Percentiles rank a stretch among this genome's conserved stretches.
phyloP scores from a whole-genome alignment of 140 eudicot species.

The Oenanthe javanica region DNA sequence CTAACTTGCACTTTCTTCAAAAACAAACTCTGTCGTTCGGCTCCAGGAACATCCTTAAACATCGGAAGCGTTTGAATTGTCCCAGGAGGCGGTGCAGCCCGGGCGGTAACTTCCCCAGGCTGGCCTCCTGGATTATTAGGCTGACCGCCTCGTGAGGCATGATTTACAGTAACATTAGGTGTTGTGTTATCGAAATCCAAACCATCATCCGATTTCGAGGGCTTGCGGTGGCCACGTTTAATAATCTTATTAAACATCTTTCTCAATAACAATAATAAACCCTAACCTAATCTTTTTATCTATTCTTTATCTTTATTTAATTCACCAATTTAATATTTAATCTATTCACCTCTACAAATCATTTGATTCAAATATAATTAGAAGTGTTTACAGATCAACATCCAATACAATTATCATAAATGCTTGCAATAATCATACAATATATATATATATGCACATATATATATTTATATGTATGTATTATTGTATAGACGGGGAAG shows the following conservation, averaged over 20 bases:
- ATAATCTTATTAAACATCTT: slow-evolving; percentile 56
- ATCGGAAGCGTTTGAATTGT: slow-evolving; percentile 40
- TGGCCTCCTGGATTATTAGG: slow-evolving; percentile 11
- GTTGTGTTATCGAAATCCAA: slow-evolving; percentile 32
- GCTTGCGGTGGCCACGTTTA: slow-evolving; percentile 52
- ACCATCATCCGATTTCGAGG: slow-evolving; percentile 53
- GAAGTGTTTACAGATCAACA: background rate
- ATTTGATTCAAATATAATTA: background rate
- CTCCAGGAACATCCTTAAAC: slow-evolving; percentile 45
- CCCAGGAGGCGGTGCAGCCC: slow-evolving; percentile 21
- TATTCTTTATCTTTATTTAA: background rate
- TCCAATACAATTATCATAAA: background rate
- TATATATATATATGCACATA: background rate
- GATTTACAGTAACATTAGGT: slow-evolving; percentile 42
- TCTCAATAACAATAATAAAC: slow-evolving; percentile 14
- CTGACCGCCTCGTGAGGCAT: slow-evolving; percentile 37
- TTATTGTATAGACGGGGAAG: background rate
- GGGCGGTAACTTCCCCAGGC: slow-evolving; percentile 5
- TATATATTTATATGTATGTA: background rate
- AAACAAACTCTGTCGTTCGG: slow-evolving; percentile 50
- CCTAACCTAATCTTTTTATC: slow-evolving; percentile 23
- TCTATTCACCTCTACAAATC: background rate
- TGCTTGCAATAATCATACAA: too few relatives aligned
- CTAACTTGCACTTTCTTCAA: slow-evolving; percentile 41
- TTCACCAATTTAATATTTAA: background rate